phyloP scores from a whole-genome alignment of 2,329 filamentous ascomycete species.

The Cladosporium cucumerinum region DNA sequence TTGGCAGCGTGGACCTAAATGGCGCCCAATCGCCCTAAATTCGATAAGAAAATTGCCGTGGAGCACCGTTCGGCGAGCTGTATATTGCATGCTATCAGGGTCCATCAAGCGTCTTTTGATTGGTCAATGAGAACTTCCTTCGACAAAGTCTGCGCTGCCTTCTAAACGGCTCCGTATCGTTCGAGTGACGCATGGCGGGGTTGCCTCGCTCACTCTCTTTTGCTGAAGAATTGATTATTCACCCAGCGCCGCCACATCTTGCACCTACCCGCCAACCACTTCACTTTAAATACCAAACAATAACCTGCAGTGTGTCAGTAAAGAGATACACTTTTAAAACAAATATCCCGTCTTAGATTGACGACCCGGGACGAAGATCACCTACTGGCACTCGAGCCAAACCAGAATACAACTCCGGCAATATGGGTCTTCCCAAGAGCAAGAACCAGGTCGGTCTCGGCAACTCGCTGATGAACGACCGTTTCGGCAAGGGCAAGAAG shows the following conservation, averaged over 20 bases:
- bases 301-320: background rate
- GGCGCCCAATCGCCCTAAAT: background rate
- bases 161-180: constrained; percentile 8
- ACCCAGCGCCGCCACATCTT: background rate
- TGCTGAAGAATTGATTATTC: constrained; percentile 12
- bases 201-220: background rate
- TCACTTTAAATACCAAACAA: background rate
- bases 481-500: constrained; percentile 91
- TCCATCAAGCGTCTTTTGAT: background rate
- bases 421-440: constrained; percentile 80
- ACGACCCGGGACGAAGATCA: background rate
- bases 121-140: background rate
- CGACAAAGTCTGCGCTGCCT: background rate
- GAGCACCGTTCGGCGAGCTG: background rate
- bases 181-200: constrained; percentile 8
- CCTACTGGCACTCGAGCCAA: background rate
- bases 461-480: constrained; percentile 97
- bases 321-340: background rate
- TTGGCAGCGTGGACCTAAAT: background rate
- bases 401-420: constrained; percentile 19
- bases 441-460: constrained; percentile 94
- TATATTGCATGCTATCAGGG: background rate
- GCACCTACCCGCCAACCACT: background rate
- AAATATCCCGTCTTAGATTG: background rate
- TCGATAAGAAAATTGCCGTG: constrained; percentile 7